A percentile compares a stretch with the other conserved stretches of the same genome.
Evolutionary conservation across 805 yeast species (phyloP).

Genomic region (Candida wancherniae): DNA sequence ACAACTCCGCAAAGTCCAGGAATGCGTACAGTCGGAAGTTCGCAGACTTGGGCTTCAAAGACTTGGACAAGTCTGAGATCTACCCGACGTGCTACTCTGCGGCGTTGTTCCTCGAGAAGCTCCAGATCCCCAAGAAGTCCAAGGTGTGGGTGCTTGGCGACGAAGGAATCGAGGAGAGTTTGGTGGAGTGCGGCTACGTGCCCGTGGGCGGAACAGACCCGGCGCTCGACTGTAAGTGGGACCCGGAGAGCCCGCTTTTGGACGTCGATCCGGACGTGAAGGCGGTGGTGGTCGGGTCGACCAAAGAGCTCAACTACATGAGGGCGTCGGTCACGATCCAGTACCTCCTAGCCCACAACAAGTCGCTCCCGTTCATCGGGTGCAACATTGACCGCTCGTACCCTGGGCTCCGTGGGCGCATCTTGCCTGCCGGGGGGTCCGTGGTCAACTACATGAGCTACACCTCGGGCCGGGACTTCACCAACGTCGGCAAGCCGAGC

Average conservation of each 20-base stretch:
- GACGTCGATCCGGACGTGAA: slow-evolving; percentile 34
- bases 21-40: slow-evolving; percentile 30
- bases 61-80: slow-evolving; percentile 24
- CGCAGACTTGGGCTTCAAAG: slow-evolving; percentile 25
- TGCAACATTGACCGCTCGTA: slow-evolving; percentile 38
- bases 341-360: slow-evolving; percentile 29
- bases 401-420: slow-evolving; percentile 36
- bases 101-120: slow-evolving; percentile 21
- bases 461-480: slow-evolving; percentile 29
- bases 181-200: slow-evolving; percentile 27
- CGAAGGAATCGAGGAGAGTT: slow-evolving; percentile 33
- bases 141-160: slow-evolving; percentile 42
- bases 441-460: slow-evolving; percentile 35
- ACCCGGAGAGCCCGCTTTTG: slow-evolving; percentile 22
- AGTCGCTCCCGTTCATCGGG: slow-evolving; percentile 34
- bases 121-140: slow-evolving; percentile 23
- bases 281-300: slow-evolving; percentile 39
- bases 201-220: slow-evolving; percentile 34
- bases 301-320: slow-evolving; percentile 34
- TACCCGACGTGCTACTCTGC: slow-evolving; percentile 39
- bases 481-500: slow-evolving; percentile 39
- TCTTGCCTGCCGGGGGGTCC: slow-evolving; percentile 39
- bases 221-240: slow-evolving; percentile 22
- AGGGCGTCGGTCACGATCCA: slow-evolving; percentile 35
- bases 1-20: slow-evolving; percentile 35